Evolutionary conservation across 345 rosid species (phyloP).

Genomic region (Cochlearia excelsa): DNA sequence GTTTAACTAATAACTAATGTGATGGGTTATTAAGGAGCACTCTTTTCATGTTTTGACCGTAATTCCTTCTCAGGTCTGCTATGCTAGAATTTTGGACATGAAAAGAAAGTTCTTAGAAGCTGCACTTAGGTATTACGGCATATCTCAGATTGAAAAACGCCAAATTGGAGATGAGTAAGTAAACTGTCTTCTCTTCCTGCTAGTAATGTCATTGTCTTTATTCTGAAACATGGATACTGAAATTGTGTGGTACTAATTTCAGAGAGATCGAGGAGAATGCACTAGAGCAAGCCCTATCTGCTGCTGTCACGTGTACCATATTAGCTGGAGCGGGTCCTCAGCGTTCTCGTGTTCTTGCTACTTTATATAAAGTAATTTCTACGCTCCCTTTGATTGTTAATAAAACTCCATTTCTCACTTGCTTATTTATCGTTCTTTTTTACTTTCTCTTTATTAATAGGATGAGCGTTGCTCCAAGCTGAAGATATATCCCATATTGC

Average conservation of each 20-base stretch:
- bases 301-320: conserved; percentile 96
- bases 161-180: conserved; percentile 93
- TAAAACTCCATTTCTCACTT: conserved; percentile 2
- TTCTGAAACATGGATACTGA: not conserved
- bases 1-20: conserved; percentile 5
- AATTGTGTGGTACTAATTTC: conserved; percentile 4
- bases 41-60: not conserved
- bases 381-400: not conserved
- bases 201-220: not conserved
- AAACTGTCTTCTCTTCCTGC: conserved; percentile 10
- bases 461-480: conserved; percentile 95
- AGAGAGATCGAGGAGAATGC: conserved; percentile 95
- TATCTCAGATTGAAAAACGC: conserved; percentile 94
- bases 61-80: conserved; percentile 61
- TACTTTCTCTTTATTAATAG: conserved; percentile 42
- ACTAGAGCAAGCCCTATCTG: conserved; percentile 83
- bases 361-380: conserved; percentile 65
- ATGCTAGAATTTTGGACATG: conserved; percentile 95
- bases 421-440: conserved; percentile 6
- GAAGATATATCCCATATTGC: conserved; percentile 91
- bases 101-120: conserved; percentile 97
- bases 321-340: conserved; percentile 99
- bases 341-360: conserved; percentile 91
- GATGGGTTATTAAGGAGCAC: conserved; percentile 6
- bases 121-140: conserved; percentile 85